Evolutionary conservation across 2,329 filamentous ascomycete genomes (phyloP).

Genomic region (Aspergillus brunneoviolaceus): DNA sequence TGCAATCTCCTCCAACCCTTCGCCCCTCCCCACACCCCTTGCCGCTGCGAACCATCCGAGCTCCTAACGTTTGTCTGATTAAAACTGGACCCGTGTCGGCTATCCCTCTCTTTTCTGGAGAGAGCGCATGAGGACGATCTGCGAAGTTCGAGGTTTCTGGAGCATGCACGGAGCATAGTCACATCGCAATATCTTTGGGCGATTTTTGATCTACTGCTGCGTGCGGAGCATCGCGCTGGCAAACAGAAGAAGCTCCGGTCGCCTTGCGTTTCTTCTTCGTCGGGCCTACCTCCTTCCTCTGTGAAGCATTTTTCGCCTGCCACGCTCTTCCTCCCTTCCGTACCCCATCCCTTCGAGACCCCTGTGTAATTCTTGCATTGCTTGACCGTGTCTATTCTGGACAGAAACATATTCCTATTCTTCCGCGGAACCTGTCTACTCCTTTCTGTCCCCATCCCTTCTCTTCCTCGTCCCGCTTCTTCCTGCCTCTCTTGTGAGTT

Average conservation of each 20-base stretch:
- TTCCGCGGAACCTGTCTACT: slow-evolving; percentile 12
- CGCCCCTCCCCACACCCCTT: slow-evolving; percentile 30
- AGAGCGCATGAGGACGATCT: slow-evolving; percentile 39
- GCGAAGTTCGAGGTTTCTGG: slow-evolving; percentile 39
- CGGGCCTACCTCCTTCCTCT: slow-evolving; percentile 14
- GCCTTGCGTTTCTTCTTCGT: slow-evolving; percentile 29
- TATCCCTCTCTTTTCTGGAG: slow-evolving; percentile 28
- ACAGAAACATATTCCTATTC: slow-evolving; percentile 19
- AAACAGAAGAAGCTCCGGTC: slow-evolving; percentile 38
- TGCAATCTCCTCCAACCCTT: slow-evolving; percentile 26
- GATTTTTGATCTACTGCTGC: slow-evolving; percentile 27
- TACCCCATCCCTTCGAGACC: slow-evolving; percentile 20
- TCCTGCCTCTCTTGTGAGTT: slow-evolving; percentile 25
- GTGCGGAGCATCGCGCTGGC: slow-evolving; percentile 29
- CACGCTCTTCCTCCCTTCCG: slow-evolving; percentile 24
- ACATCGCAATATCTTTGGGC: slow-evolving; percentile 31
- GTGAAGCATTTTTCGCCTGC: slow-evolving; percentile 27
- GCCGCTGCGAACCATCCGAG: slow-evolving; percentile 33
- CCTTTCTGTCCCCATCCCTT: slow-evolving; percentile 17
- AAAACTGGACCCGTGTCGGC: slow-evolving; percentile 16
- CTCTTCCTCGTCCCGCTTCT: slow-evolving; percentile 19
- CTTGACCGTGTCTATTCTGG: slow-evolving; percentile 24
- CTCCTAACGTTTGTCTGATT: slow-evolving; percentile 29
- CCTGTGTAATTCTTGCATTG: slow-evolving; percentile 34
- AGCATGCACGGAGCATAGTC: slow-evolving; percentile 45